phyloP scores from a whole-genome alignment of 1,284 basidiomycete species.

The Leccinum cinnamomeum region DNA sequence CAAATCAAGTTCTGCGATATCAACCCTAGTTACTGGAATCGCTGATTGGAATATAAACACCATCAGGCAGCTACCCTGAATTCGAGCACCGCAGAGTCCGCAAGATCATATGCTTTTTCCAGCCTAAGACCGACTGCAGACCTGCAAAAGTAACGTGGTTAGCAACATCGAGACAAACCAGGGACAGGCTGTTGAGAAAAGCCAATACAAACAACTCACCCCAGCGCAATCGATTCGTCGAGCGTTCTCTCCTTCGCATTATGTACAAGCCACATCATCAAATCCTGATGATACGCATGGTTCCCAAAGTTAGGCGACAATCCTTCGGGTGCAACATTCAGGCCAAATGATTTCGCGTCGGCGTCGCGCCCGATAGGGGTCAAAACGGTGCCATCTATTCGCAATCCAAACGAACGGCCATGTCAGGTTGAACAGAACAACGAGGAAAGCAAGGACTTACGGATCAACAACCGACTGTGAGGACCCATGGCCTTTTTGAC shows the following conservation, averaged over 20 bases:
- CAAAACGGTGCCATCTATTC: slow-evolving; percentile 26
- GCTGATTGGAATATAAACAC: background rate
- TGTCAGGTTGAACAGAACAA: background rate
- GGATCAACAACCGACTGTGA: slow-evolving; percentile 30
- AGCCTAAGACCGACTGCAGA: slow-evolving; percentile 22
- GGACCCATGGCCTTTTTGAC: slow-evolving; percentile 24
- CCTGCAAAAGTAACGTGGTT: slow-evolving; percentile 7
- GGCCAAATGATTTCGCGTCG: slow-evolving; percentile 9
- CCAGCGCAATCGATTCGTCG: slow-evolving; percentile 22
- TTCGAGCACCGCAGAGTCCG: slow-evolving; percentile 26
- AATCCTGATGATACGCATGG: slow-evolving; percentile 31
- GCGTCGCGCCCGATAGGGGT: slow-evolving; percentile 8
- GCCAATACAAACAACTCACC: slow-evolving; percentile 13
- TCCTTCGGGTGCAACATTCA: slow-evolving; percentile 29
- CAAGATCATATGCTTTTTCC: slow-evolving; percentile 30
- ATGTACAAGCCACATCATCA: slow-evolving; percentile 29
- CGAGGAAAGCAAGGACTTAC: slow-evolving; percentile 13
- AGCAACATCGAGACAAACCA: background rate
- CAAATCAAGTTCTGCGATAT: background rate
- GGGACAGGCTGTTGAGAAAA: background rate
- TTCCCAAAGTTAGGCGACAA: slow-evolving; percentile 33
- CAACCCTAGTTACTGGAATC: background rate
- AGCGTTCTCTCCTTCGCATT: slow-evolving; percentile 32
- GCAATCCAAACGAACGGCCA: background rate
- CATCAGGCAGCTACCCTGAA: slow-evolving; percentile 20